Conservation (phyloP, 129 eudicot species). For the Chrysanthemum makinoi region DNA sequence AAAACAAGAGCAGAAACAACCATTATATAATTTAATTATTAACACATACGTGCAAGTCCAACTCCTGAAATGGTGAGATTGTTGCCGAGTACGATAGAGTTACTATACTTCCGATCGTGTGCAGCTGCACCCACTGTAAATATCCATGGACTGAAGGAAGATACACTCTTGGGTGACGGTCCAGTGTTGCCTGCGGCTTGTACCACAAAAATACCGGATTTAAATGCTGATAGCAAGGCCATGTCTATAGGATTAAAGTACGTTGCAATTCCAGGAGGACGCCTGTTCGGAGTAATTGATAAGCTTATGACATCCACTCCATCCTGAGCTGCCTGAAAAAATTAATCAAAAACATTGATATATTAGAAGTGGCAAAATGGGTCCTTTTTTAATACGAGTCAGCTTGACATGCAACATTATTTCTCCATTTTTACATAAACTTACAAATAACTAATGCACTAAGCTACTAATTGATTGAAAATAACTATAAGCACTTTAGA, state of each 20-base stretch:
- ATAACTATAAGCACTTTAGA: neutral
- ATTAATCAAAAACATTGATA: neutral
- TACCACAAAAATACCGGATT: slow-evolving; percentile 89
- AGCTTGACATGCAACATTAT: slow-evolving; percentile 9
- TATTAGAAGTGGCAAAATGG: neutral
- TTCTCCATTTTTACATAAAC: neutral
- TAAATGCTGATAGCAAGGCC: slow-evolving; percentile 90
- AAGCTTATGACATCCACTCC: slow-evolving; percentile 93
- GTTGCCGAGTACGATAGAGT: slow-evolving; percentile 80
- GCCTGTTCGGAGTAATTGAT: slow-evolving; percentile 95
- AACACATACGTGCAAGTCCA: slow-evolving; percentile 86
- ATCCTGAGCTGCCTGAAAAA: slow-evolving; percentile 92
- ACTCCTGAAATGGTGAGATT: slow-evolving; percentile 76
- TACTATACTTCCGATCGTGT: slow-evolving; percentile 78
- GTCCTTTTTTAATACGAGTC: neutral
- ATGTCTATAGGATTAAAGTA: slow-evolving; percentile 96
- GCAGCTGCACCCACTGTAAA: slow-evolving; percentile 96
- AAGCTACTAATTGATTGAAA: too few relatives aligned
- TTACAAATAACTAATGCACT: neutral
- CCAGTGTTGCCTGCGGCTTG: slow-evolving; percentile 99
- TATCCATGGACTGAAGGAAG: slow-evolving; percentile 99
- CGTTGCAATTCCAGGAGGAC: slow-evolving; percentile 95
- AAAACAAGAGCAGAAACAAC: slow-evolving; percentile 2
- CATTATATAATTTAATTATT: neutral
- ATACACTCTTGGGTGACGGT: slow-evolving; percentile 83